Evolutionary conservation across 2,329 filamentous ascomycete species (phyloP).

Genomic region (Apiospora kogelbergensis): DNA sequence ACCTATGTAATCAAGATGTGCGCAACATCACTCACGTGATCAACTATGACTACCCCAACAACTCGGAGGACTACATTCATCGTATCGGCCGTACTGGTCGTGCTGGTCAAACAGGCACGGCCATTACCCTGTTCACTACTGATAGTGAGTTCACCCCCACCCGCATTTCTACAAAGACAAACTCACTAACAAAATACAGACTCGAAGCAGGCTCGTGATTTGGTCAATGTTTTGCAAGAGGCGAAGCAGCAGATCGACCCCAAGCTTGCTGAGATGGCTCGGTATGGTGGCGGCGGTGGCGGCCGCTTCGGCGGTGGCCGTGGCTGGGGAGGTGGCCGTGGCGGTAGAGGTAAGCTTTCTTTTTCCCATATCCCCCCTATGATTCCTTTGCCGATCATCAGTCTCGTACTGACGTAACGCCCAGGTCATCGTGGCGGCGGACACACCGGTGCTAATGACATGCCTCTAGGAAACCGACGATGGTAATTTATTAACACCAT

Average conservation of each 20-base stretch:
- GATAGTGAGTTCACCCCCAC: constrained; percentile 73
- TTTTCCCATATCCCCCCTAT: constrained; percentile 11
- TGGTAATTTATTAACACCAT: constrained; percentile 25
- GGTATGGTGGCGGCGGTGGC: constrained; percentile 82
- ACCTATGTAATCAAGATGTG: constrained; percentile 85
- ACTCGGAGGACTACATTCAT: constrained; percentile 97
- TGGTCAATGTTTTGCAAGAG: constrained; percentile 88
- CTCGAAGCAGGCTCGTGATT: constrained; percentile 93
- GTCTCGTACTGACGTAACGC: constrained; percentile 8
- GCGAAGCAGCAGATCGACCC: constrained; percentile 98
- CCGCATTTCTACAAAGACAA: not conserved
- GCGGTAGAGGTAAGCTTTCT: constrained; percentile 59
- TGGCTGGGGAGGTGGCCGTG: constrained; percentile 63
- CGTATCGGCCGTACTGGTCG: constrained; percentile 95
- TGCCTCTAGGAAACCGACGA: constrained; percentile 34
- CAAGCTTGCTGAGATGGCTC: constrained; percentile 91
- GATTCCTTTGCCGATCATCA: not conserved
- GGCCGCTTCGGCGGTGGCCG: constrained; percentile 69
- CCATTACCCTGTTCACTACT: constrained; percentile 98
- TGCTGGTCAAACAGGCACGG: constrained; percentile 91
- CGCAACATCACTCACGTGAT: constrained; percentile 99
- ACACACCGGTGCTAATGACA: constrained; percentile 43
- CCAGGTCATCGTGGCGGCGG: constrained; percentile 29
- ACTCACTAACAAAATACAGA: constrained; percentile 54
- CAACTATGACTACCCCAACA: constrained; percentile 99